Base-by-base conservation (phyloP, 202 grass and related monocot genomes). In the Setaria italica region DNA sequence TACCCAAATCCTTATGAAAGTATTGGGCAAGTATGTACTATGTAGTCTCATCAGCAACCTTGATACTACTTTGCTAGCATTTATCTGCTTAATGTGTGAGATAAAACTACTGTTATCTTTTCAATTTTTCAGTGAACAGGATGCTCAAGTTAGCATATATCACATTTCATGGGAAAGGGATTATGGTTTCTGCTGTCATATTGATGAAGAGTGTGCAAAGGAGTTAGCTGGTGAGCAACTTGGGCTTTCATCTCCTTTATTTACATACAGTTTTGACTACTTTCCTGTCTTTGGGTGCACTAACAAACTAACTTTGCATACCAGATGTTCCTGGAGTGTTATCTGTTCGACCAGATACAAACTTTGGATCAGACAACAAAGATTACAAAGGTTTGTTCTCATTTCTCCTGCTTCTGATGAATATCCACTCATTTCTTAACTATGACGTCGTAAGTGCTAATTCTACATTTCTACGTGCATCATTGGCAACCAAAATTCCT, bases 11-110 rank as follows among this genome's bases (percentile, higher is more conserved):
- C 85, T 99, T 19, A 69, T 74, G 58, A 94, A 96, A 88, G 87
- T 96, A 78, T 74, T 94, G 89, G 92, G 92, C 20, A 99, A 96
- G 92, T 99, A 91, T 92, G 91, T 85, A 96, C 90, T 99, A 91
- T 92, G 91, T 85, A 68, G 11, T 84, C 1, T 45, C 21, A 81
- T 70, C 80, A 59, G 11, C 33, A 70, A 67, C 7, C 41, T 70
- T 16, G 46, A 30, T 67, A 67, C 49, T 69, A 73, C 37, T 84
- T 87, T 42, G 62, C 20, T 62, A 76, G 11, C 34, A 34, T 77
- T 4, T 79, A 45, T 77, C 37, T 83, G 15, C 21, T 4, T 0
- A 75, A 19, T 81, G 13, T 67, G 2, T 86, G 58, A 62, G 1
- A 57, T 77, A 76, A 16, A 25, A 72, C 39, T 39, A 37, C 34